phyloP scores from a whole-genome alignment of 805 yeast genomes.

The Candida maris region DNA sequence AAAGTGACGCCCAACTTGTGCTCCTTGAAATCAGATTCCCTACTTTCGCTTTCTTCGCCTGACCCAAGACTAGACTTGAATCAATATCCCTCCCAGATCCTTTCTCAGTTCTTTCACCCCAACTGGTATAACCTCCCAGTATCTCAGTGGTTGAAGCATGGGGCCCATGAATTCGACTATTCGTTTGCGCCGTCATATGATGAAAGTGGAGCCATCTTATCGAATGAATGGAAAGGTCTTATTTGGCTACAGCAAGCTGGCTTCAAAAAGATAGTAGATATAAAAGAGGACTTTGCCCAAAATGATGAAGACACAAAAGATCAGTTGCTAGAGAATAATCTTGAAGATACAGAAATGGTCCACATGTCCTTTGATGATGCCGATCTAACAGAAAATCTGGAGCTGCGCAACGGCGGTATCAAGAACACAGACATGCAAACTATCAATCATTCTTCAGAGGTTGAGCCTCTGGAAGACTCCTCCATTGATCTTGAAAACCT shows the following conservation, averaged over 20 bases:
- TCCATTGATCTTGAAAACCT: constrained; percentile 27
- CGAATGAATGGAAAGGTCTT: constrained; percentile 47
- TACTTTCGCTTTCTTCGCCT: constrained; percentile 44
- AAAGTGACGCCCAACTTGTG: constrained; percentile 58
- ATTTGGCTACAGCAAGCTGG: constrained; percentile 56
- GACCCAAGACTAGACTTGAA: constrained; percentile 5
- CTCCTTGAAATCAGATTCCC: constrained; percentile 34
- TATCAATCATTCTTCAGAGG: background rate
- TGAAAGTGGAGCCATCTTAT: constrained; percentile 52
- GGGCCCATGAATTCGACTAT: constrained; percentile 35
- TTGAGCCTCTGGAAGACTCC: constrained; percentile 6
- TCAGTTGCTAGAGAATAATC: background rate
- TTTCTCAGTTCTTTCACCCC: constrained; percentile 54
- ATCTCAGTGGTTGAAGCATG: constrained; percentile 58
- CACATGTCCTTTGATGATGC: background rate
- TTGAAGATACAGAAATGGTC: constrained; percentile 1
- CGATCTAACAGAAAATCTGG: background rate
- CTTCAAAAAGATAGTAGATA: constrained; percentile 33
- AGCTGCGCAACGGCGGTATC: background rate
- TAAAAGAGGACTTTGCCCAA: constrained; percentile 12
- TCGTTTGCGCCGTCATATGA: constrained; percentile 67
- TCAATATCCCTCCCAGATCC: constrained; percentile 38
- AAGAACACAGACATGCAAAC: constrained; percentile 1
- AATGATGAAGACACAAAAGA: constrained; percentile 6
- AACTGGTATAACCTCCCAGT: constrained; percentile 64